A percentile compares a stretch with the other conserved stretches of the same genome.
phyloP scores from a whole-genome alignment of 331 rosid genomes.

The Spiraea crenata region DNA sequence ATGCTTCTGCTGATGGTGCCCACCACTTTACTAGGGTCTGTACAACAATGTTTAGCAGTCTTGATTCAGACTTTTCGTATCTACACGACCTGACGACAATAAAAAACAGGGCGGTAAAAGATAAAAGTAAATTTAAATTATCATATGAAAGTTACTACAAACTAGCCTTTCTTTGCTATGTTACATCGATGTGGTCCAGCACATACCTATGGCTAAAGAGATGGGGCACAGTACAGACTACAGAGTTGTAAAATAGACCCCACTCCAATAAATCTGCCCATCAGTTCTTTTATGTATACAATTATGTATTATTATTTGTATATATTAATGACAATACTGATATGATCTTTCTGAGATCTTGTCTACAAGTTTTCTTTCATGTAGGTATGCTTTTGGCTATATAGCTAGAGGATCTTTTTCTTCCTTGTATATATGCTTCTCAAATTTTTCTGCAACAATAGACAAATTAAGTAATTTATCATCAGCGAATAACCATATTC shows the following conservation, averaged over 20 bases:
- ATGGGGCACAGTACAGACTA: conserved; percentile 7
- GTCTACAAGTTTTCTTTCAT: conserved; percentile 48
- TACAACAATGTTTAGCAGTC: neutral
- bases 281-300: conserved; percentile 57
- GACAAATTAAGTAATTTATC: neutral
- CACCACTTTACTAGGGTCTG: conserved; percentile 4
- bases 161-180: conserved; percentile 25
- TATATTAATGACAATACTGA: conserved; percentile 38
- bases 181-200: conserved; percentile 36
- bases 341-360: conserved; percentile 52
- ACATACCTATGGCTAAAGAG: conserved; percentile 24
- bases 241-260: conserved; percentile 30
- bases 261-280: conserved; percentile 49
- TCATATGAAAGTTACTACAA: conserved; percentile 30
- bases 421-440: conserved; percentile 48
- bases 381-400: conserved; percentile 62
- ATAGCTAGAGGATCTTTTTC: conserved; percentile 49
- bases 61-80: neutral
- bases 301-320: conserved; percentile 47
- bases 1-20: conserved; percentile 11
- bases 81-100: conserved; percentile 7
- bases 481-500: conserved; percentile 12
- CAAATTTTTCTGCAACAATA: conserved; percentile 52
- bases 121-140: conserved; percentile 1
- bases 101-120: neutral